phyloP scores from a whole-genome alignment of 176 grass and related monocot species.

The Echinochloa phyllopogon region DNA sequence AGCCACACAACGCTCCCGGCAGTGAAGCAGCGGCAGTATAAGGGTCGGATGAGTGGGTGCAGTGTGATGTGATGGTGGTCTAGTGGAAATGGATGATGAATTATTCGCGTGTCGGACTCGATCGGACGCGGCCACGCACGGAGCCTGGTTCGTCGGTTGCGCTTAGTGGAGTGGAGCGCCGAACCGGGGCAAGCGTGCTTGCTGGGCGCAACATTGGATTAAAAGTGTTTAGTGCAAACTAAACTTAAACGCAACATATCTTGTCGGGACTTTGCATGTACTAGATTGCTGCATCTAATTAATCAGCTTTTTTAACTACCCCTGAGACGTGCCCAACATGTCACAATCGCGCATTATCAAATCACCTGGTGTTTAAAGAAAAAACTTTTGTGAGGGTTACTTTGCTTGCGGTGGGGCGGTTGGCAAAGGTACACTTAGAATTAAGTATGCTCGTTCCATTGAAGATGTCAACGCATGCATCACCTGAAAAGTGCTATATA shows the following conservation, averaged over 20 bases:
- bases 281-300: background rate
- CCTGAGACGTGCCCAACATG: background rate
- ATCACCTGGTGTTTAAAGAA: background rate
- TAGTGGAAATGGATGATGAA: background rate
- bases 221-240: slow-evolving; percentile 16
- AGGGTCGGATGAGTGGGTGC: background rate
- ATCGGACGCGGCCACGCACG: background rate
- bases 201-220: background rate
- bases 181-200: background rate
- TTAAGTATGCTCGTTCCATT: background rate
- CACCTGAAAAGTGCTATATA: background rate
- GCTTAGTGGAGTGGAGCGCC: slow-evolving; percentile 17
- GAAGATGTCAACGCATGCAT: background rate
- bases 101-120: background rate
- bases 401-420: background rate
- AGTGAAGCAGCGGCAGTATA: background rate
- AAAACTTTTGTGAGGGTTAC: background rate
- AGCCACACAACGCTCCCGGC: background rate
- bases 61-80: background rate
- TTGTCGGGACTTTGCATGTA: background rate
- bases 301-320: background rate
- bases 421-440: background rate
- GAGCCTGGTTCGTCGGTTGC: background rate
- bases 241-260: background rate
- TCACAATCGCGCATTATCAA: background rate